Percentiles rank a stretch among this genome's conserved stretches.
phyloP scores from a whole-genome alignment of 2,329 filamentous ascomycete species.

The Colletotrichum lentis region DNA sequence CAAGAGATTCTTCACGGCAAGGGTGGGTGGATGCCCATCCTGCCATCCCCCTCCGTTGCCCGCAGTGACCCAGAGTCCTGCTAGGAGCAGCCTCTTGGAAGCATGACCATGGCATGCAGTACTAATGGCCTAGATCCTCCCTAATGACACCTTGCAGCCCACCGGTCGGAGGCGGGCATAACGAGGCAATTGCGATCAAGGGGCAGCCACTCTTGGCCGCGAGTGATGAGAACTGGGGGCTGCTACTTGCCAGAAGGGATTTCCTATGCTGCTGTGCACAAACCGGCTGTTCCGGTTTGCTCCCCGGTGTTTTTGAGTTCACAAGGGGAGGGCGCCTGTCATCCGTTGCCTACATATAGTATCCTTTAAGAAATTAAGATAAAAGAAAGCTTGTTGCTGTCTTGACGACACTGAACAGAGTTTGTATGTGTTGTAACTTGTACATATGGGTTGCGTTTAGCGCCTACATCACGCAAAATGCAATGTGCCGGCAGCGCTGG shows the following conservation, averaged over 20 bases:
- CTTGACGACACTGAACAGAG: neutral
- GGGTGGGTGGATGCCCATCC: constrained; percentile 8
- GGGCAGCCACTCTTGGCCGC: constrained; percentile 12
- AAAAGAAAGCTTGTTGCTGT: constrained; percentile 24
- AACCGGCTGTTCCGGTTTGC: constrained; percentile 21
- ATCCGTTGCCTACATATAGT: constrained; percentile 1
- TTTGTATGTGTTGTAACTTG: too few relatives aligned
- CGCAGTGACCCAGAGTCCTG: constrained; percentile 7
- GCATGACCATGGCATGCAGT: neutral
- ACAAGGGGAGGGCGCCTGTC: constrained; percentile 1
- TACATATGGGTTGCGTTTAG: neutral
- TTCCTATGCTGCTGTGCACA: constrained; percentile 12
- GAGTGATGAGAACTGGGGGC: neutral
- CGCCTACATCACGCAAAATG: neutral
- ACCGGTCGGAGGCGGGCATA: neutral
- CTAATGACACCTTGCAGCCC: neutral
- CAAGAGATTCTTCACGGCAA: constrained; percentile 11
- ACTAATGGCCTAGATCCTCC: neutral
- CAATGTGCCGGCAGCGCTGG: too few relatives aligned
- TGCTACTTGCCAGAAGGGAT: constrained; percentile 4
- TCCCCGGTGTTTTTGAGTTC: constrained; percentile 1
- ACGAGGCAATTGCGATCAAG: constrained; percentile 6
- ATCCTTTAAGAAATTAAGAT: neutral
- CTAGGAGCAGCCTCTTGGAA: constrained; percentile 2
- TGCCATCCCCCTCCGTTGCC: too few relatives aligned